Percentiles rank a stretch among this genome's conserved stretches.
Evolutionary conservation across 2,329 filamentous ascomycete genomes (phyloP).

Genomic region (Triangularia setosa): DNA sequence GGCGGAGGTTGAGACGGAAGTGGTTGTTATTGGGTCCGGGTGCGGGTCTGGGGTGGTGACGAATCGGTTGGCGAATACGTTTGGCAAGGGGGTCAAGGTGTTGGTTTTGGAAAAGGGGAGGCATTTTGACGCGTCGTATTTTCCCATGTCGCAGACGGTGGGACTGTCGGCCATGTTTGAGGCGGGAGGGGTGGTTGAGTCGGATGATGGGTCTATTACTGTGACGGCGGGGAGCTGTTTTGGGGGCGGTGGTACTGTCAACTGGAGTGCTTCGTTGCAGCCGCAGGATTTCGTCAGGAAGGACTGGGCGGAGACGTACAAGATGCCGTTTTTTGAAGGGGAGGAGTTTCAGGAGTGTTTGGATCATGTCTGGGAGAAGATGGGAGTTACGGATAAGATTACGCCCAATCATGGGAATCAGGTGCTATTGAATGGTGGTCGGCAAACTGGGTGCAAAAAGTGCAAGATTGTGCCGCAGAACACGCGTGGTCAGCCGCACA

Average conservation of each 20-base stretch:
- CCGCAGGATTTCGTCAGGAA: constrained; percentile 72
- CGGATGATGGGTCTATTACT: constrained; percentile 54
- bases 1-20: constrained; percentile 65
- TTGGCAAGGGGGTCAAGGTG: constrained; percentile 64
- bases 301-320: constrained; percentile 69
- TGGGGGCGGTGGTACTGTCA: constrained; percentile 84
- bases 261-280: constrained; percentile 68
- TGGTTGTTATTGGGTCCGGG: constrained; percentile 82
- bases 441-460: constrained; percentile 68
- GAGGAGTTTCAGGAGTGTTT: constrained; percentile 72
- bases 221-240: constrained; percentile 68
- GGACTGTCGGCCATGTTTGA: constrained; percentile 66
- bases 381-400: constrained; percentile 68
- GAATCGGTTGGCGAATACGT: constrained; percentile 66
- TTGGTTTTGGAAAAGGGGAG: constrained; percentile 71
- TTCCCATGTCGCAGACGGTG: constrained; percentile 67
- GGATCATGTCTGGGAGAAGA: constrained; percentile 72
- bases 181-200: constrained; percentile 54
- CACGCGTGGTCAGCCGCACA: constrained; percentile 67
- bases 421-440: constrained; percentile 69
- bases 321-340: constrained; percentile 70
- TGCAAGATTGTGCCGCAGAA: constrained; percentile 70
- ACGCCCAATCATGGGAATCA: constrained; percentile 70
- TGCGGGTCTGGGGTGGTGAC: constrained; percentile 80
- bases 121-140: constrained; percentile 65